phyloP scores from a whole-genome alignment of 2,329 filamentous ascomycete species.

The Madurella fahalii region DNA sequence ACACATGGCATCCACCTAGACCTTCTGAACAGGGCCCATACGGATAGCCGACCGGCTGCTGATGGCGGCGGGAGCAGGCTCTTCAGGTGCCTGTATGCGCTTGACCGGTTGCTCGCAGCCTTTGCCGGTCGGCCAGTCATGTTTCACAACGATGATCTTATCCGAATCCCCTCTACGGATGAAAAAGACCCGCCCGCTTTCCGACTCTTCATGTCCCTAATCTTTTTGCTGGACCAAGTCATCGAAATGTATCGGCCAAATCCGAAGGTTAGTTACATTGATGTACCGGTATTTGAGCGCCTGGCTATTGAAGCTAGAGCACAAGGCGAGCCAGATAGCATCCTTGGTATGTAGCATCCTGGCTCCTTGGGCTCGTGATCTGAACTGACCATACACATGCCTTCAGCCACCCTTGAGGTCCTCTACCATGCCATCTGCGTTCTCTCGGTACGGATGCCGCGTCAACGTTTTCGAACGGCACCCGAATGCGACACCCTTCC shows the following conservation, averaged over 20 bases:
- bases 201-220: conserved; percentile 51
- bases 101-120: conserved; percentile 57
- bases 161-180: conserved; percentile 50
- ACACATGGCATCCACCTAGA: conserved; percentile 24
- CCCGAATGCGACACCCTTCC: conserved; percentile 34
- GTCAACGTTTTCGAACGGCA: conserved; percentile 25
- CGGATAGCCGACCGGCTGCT: not conserved
- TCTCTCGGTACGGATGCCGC: conserved; percentile 53
- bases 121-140: conserved; percentile 57
- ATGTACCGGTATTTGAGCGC: conserved; percentile 54
- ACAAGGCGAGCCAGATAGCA: conserved; percentile 43
- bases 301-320: conserved; percentile 54
- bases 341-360: conserved; percentile 42
- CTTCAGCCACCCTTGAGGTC: conserved; percentile 54
- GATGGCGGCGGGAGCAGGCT: conserved; percentile 3
- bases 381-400: not conserved
- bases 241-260: conserved; percentile 57
- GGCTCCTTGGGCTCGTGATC: too few relatives aligned
- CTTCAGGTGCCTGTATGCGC: conserved; percentile 34
- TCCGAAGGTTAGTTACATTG: conserved; percentile 46
- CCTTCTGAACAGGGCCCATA: conserved; percentile 3
- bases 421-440: conserved; percentile 63
- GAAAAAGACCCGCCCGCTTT: conserved; percentile 51
- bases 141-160: conserved; percentile 58
- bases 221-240: conserved; percentile 54